Base-by-base conservation (phyloP, 805 yeast species). In the Metschnikowia arizonensis region DNA sequence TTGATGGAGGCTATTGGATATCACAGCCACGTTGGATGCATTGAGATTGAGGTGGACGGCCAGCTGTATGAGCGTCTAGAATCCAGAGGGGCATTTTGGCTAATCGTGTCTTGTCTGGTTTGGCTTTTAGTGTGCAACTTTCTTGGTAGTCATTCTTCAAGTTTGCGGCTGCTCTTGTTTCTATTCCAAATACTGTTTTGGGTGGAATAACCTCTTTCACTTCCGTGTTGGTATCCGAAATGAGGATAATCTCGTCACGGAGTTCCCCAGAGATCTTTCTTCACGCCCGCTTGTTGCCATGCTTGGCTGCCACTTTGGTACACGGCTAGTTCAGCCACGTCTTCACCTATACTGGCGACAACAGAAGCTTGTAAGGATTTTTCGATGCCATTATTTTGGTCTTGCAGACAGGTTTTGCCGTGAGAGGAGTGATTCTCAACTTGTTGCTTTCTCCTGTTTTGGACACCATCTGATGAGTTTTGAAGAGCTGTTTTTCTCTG, bases 1-100 rank as follows among this genome's bases (percentile, higher is more conserved):
- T 89, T 86, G 81, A 88, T 88, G 88, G 96, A 89, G 71, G 85
- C 95, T 43, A 87, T 88, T 63, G 97, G 96, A 89, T 65, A 83
- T 88, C 60, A 88, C 96, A 21, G 96, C 96, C 21, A 87, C 96
- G 34, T 84, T 88, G 47, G 97, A 88, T 65, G 96, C 89, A 14
- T 85, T 95, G 4, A 74, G 95, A 55, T 69, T 84, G 50, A 83
- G 50, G 88, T 88, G 48, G 89, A 84, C 60, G 96, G 96, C 54
- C 81, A 78, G 33, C 54, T 74, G n/a, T 88, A 84, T 62, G 96
- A 88, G 54, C n/a, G n/a, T 78, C 89, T n/a, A 74, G 97, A 65
- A 76, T 89, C 50, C 96, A 89, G 69, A 96, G 97, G 58, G 97
- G 96, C 67, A 77, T 88, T 33, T 72, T 88, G 28, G 93, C 95